phyloP scores from a whole-genome alignment of 2,329 filamentous ascomycete genomes.

The Phialocephala subalpina region DNA sequence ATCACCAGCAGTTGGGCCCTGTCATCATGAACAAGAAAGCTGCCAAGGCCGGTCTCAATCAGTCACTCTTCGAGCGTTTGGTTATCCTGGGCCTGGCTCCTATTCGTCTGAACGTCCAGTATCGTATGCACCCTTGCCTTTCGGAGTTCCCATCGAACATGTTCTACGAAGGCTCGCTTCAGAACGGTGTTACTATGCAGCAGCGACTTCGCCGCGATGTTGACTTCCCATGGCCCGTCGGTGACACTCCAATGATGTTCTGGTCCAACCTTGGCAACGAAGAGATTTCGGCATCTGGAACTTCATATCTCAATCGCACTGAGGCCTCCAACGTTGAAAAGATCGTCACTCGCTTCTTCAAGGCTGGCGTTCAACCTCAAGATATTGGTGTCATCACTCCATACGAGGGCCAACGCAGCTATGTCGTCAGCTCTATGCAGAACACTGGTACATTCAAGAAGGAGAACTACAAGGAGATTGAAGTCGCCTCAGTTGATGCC shows the following conservation, averaged over 20 bases:
- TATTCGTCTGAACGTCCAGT: slow-evolving; percentile 95
- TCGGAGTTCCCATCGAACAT: slow-evolving; percentile 99
- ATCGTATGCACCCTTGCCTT: slow-evolving; percentile 98
- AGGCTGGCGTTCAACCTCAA: slow-evolving; percentile 91
- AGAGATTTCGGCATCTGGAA: slow-evolving; percentile 97
- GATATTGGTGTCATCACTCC: slow-evolving; percentile 98
- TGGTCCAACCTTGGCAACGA: slow-evolving; percentile 98
- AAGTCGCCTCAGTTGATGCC: slow-evolving; percentile 97
- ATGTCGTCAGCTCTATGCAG: slow-evolving; percentile 99
- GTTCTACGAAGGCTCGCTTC: slow-evolving; percentile 98
- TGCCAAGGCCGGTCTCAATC: slow-evolving; percentile 95
- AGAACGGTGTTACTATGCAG: slow-evolving; percentile 93
- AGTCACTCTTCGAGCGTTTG: slow-evolving; percentile 97
- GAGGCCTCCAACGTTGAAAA: slow-evolving; percentile 98
- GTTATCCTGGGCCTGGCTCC: slow-evolving; percentile 91
- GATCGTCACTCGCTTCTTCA: slow-evolving; percentile 98
- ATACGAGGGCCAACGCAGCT: slow-evolving; percentile 97
- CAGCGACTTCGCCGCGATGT: slow-evolving; percentile 91
- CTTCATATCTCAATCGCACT: slow-evolving; percentile 96
- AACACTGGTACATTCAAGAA: slow-evolving; percentile 97
- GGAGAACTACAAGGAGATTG: slow-evolving; percentile 97
- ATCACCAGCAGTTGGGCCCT: slow-evolving; percentile 96
- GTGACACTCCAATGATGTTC: slow-evolving; percentile 99
- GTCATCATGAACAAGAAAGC: slow-evolving; percentile 99
- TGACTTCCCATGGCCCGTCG: slow-evolving; percentile 97